Conservation (phyloP, 1,284 basidiomycete species). For the Ustilago nuda region DNA sequence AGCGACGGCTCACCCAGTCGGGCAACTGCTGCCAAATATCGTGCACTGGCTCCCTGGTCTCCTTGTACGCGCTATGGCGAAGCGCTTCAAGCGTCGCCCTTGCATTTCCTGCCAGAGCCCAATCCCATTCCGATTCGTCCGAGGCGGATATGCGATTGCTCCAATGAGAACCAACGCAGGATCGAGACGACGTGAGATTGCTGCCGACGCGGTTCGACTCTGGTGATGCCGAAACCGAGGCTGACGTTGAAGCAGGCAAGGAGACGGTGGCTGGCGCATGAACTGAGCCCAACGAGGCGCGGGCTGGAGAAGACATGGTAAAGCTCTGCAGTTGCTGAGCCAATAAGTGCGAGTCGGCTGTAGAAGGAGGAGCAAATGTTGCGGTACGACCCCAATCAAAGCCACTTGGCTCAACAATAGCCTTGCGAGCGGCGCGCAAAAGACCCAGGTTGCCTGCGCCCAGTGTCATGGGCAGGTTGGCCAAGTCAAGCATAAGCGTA, state of each 20-base stretch:
- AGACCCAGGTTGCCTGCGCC: conserved; percentile 42
- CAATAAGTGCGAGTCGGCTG: conserved; percentile 14
- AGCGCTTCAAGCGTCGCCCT: conserved; percentile 35
- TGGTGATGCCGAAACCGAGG: conserved; percentile 24
- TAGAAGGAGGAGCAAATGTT: conserved; percentile 23
- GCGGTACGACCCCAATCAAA: conserved; percentile 46
- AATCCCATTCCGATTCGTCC: conserved; percentile 51
- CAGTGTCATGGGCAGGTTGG: conserved; percentile 37
- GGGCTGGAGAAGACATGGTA: conserved; percentile 2
- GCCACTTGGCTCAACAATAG: conserved; percentile 36
- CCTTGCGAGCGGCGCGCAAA: conserved; percentile 43
- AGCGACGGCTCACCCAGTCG: conserved; percentile 49
- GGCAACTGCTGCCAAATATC: conserved; percentile 50
- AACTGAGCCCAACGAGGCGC: background rate
- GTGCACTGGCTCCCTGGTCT: conserved; percentile 41
- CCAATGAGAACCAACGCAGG: conserved; percentile 17
- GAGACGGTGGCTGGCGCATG: conserved; percentile 6
- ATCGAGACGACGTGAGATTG: conserved; percentile 13
- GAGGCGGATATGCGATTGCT: conserved; percentile 14
- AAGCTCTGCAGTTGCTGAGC: conserved; percentile 18
- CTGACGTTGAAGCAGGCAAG: conserved; percentile 24
- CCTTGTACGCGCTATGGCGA: conserved; percentile 34
- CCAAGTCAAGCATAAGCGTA: conserved; percentile 43
- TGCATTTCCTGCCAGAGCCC: conserved; percentile 42
- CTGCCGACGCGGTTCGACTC: conserved; percentile 8